Conservation (phyloP, 345 rosid species). For the Eucalyptus dawsonii region DNA sequence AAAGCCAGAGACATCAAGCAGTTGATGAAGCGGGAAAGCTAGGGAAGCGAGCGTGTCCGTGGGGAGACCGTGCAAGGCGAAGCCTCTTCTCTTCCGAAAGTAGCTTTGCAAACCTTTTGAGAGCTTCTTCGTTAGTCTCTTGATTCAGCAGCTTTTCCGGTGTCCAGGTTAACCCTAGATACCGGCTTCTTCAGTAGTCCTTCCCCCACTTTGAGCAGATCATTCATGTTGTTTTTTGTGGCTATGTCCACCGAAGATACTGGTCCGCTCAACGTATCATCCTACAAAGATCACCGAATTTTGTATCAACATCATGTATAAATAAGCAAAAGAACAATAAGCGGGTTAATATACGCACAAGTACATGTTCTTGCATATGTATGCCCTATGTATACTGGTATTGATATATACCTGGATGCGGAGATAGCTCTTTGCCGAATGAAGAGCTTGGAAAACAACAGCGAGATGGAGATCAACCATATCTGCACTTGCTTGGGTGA, state of each 20-base stretch:
- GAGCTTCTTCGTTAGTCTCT: neutral
- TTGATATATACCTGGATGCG: neutral
- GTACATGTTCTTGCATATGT: neutral
- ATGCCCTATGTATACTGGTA: neutral
- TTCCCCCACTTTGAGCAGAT: neutral
- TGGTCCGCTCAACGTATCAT: neutral
- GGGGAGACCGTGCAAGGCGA: neutral
- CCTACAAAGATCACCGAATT: neutral
- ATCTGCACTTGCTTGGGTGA: slow-evolving; percentile 2
- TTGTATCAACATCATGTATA: neutral
- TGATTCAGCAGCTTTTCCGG: neutral
- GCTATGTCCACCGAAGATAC: neutral
- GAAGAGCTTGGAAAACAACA: neutral
- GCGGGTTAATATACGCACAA: neutral
- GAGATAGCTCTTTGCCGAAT: neutral
- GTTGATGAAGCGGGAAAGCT: neutral
- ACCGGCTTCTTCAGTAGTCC: neutral
- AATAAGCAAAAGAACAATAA: neutral
- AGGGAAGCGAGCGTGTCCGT: neutral
- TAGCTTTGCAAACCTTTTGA: neutral
- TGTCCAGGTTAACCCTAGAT: neutral
- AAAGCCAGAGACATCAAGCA: neutral
- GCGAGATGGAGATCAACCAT: neutral
- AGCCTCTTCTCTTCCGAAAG: neutral
- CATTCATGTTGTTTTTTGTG: neutral